A percentile compares a stretch with the other conserved stretches of the same genome.
phyloP scores from a whole-genome alignment of 768 basidiomycete species.

The Nevesoporus exiguus region DNA sequence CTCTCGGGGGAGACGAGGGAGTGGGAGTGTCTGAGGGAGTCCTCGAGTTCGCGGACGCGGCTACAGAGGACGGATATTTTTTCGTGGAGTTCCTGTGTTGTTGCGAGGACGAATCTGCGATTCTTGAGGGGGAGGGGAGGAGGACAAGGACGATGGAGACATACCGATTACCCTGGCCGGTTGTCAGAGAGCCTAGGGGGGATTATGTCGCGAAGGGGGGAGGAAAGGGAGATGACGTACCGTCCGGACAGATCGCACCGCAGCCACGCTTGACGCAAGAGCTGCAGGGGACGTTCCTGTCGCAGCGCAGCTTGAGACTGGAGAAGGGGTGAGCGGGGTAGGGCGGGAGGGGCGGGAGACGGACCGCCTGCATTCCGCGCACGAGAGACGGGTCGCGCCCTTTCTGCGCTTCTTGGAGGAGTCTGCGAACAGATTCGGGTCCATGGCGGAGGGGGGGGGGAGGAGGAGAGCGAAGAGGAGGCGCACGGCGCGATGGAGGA shows the following conservation, averaged over 20 bases:
- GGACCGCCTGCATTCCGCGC: conserved; percentile 77
- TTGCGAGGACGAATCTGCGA: conserved; percentile 70
- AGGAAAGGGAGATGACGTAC: conserved; percentile 37
- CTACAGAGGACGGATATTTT: conserved; percentile 72
- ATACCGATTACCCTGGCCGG: conserved; percentile 79
- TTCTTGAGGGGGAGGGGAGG: background rate
- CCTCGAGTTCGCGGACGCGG: conserved; percentile 76
- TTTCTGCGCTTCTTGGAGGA: conserved; percentile 58
- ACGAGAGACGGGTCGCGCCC: conserved; percentile 73
- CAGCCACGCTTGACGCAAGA: conserved; percentile 80
- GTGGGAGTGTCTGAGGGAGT: conserved; percentile 61
- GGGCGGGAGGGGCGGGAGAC: background rate
- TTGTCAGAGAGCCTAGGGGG: conserved; percentile 65
- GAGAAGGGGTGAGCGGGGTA: background rate
- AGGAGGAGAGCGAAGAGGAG: conserved; percentile 26
- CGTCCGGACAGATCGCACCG: conserved; percentile 78
- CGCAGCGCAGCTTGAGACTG: conserved; percentile 47
- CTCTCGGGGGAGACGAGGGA: conserved; percentile 51
- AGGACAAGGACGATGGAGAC: conserved; percentile 7
- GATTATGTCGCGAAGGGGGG: conserved; percentile 21
- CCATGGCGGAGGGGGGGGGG: conserved; percentile 26
- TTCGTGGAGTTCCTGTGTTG: conserved; percentile 78
- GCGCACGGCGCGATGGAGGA: too few species aligned
- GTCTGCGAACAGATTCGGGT: conserved; percentile 26
- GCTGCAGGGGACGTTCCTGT: conserved; percentile 72